These are phyloP conservation scores for Rutidosis leptorrhynchoides DNA, from an alignment of 129 eudicot species.

Conservation along the genomic window DNA sequence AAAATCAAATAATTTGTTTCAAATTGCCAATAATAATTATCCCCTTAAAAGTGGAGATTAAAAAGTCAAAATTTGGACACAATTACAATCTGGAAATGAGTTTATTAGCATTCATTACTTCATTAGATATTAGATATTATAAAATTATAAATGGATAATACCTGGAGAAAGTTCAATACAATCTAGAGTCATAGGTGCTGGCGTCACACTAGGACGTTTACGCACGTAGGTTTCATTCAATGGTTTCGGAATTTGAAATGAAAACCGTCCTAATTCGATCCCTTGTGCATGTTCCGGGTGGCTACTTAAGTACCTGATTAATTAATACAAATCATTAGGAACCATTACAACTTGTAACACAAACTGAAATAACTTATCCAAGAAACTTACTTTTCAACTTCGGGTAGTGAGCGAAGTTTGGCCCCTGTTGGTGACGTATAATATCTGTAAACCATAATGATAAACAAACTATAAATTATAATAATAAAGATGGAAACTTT, in stretches of 20 bases:
- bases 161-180: conserved; percentile 42
- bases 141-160: conserved; percentile 22
- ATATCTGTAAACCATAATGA: conserved; percentile 48
- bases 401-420: conserved; percentile 79
- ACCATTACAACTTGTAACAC: conserved; percentile 3
- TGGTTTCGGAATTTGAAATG: conserved; percentile 80
- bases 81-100: background rate
- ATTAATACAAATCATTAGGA: conserved; percentile 6
- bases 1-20: background rate
- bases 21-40: background rate
- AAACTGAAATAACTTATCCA: background rate
- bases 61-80: background rate
- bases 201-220: conserved; percentile 45
- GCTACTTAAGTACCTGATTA: conserved; percentile 47
- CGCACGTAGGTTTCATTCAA: conserved; percentile 60
- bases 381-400: conserved; percentile 50
- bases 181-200: conserved; percentile 28
- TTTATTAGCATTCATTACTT: background rate
- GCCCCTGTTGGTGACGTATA: conserved; percentile 74
- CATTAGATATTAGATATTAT: too few species aligned
- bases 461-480: background rate
- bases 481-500: conserved; percentile 16
- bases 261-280: conserved; percentile 49
- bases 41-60: background rate
- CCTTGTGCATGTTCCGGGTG: conserved; percentile 58